These are phyloP conservation scores for Parachaetomium inaequale DNA, from an alignment of 495 filamentous ascomycete genomes.

Conservation along the genomic window DNA sequence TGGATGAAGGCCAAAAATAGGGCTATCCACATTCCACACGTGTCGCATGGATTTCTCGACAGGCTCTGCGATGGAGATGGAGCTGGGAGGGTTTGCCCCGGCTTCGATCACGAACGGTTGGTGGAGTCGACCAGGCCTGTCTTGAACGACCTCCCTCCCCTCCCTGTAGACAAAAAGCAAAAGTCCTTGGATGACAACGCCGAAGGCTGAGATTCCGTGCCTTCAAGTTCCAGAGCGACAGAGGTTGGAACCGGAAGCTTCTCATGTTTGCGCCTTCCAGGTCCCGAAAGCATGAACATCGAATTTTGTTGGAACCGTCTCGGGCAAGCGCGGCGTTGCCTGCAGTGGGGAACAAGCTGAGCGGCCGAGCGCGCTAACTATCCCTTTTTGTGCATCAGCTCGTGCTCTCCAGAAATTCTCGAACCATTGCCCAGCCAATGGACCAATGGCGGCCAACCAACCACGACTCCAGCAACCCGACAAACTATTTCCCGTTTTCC, in stretches of 20 bases:
- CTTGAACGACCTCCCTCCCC: no score
- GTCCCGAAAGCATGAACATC: no score
- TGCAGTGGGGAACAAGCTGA: neutral
- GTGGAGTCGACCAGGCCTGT: no score
- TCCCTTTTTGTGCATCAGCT: slow-evolving; percentile 2
- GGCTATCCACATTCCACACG: neutral
- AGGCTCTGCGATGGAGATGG: neutral
- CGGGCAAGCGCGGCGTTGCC: neutral
- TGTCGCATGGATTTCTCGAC: neutral
- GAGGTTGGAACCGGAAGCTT: neutral
- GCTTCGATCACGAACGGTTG: no score
- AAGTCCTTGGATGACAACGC: no score
- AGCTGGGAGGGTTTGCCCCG: no score
- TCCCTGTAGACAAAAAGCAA: no score
- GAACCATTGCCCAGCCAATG: neutral
- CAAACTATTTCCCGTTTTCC: no score
- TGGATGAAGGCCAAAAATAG: neutral
- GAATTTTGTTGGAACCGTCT: neutral
- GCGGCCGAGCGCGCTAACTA: neutral
- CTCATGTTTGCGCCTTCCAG: neutral
- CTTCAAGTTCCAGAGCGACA: neutral
- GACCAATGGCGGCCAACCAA: neutral
- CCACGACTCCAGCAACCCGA: neutral
- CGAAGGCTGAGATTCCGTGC: neutral
- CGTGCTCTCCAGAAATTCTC: neutral